phyloP scores from a whole-genome alignment of 2,329 filamentous ascomycete species.

The Penicillium sp. region DNA sequence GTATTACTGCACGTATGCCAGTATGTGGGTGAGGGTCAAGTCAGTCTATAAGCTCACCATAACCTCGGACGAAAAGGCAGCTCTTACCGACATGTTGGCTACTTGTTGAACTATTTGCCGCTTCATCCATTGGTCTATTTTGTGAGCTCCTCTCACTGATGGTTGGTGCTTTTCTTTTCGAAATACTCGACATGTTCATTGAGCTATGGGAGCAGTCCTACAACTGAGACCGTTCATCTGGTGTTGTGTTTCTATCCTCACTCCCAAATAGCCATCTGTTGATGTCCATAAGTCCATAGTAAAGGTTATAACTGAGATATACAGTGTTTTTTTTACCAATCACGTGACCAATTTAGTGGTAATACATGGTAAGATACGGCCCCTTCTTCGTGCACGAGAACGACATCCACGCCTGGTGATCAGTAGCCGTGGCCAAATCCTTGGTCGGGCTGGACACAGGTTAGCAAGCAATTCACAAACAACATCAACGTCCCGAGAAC shows the following conservation, averaged over 20 bases:
- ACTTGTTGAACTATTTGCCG: constrained; percentile 50
- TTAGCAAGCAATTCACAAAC: not conserved
- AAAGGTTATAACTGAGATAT: too few species aligned
- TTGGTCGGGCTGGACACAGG: not conserved
- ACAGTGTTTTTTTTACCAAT: too few species aligned
- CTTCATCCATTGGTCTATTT: too few species aligned
- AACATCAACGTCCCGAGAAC: not conserved
- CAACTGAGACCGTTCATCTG: too few species aligned
- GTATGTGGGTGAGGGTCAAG: constrained; percentile 76
- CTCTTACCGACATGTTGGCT: constrained; percentile 61
- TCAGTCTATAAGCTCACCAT: constrained; percentile 64
- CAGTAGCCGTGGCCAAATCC: constrained; percentile 4
- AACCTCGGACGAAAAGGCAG: constrained; percentile 67
- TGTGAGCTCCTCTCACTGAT: too few species aligned
- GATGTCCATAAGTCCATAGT: too few species aligned
- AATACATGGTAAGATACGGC: constrained; percentile 10
- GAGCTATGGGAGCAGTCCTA: too few species aligned
- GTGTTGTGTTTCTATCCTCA: too few species aligned
- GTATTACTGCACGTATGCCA: constrained; percentile 76
- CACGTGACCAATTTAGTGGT: too few species aligned
- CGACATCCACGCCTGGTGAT: constrained; percentile 9
- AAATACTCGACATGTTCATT: too few species aligned
- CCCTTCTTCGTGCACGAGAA: constrained; percentile 10
- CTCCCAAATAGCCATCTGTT: too few species aligned
- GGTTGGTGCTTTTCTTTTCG: too few species aligned